Conservation (phyloP, 768 basidiomycete species). For the Leccinellum luteum region DNA sequence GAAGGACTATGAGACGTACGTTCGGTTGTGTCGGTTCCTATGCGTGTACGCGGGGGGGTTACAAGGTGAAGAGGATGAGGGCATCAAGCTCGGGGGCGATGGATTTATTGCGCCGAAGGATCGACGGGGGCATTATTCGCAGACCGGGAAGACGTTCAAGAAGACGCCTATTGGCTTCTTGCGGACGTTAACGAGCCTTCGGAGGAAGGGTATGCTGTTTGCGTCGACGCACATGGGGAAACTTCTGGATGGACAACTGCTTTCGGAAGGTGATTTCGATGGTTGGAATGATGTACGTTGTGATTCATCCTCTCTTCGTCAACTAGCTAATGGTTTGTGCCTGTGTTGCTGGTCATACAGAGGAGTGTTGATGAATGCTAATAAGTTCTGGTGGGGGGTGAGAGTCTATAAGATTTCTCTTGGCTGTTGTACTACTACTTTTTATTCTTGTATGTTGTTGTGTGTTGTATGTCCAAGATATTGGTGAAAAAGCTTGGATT, state of each 20-base stretch:
- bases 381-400: background rate
- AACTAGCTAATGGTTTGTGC: background rate
- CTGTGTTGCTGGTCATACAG: background rate
- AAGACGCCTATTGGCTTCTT: conserved; percentile 33
- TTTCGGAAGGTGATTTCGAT: conserved; percentile 16
- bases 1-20: too few relatives aligned
- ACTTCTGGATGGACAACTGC: conserved; percentile 29
- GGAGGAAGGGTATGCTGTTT: conserved; percentile 41
- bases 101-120: conserved; percentile 5
- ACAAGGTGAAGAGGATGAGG: background rate
- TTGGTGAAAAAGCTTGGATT: too few relatives aligned
- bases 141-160: conserved; percentile 26
- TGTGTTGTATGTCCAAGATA: background rate
- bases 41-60: too few relatives aligned
- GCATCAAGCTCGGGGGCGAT: conserved; percentile 1
- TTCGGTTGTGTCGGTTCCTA: too few relatives aligned
- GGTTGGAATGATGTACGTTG: background rate
- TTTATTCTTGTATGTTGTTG: background rate
- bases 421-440: background rate
- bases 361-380: background rate
- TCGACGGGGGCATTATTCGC: background rate
- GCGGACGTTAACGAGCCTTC: conserved; percentile 20
- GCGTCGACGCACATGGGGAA: conserved; percentile 41
- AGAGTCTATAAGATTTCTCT: background rate
- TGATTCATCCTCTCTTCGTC: background rate